A percentile compares a stretch with the other conserved stretches of the same genome.
phyloP scores from a whole-genome alignment of 441 rosid species.

The Eugenia klotzschiana region DNA sequence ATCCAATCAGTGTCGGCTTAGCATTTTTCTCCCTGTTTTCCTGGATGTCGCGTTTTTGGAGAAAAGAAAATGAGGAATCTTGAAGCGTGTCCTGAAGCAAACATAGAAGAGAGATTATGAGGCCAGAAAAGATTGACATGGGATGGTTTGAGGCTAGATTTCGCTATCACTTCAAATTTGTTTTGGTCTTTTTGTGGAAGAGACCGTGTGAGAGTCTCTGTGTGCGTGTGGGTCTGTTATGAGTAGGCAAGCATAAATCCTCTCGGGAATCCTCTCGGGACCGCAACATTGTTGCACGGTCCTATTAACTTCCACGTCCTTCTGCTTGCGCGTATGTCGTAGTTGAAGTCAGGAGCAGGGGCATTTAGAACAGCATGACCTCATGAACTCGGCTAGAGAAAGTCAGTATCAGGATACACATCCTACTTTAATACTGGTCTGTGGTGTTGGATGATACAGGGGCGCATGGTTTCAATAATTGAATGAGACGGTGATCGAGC shows the following conservation, averaged over 20 bases:
- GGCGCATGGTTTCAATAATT: neutral
- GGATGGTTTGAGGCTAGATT: constrained; percentile 12
- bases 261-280: neutral
- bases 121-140: constrained; percentile 13
- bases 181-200: neutral
- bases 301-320: constrained; percentile 17
- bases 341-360: neutral
- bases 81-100: neutral
- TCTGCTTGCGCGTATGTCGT: neutral
- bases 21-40: neutral
- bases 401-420: neutral
- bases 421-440: neutral
- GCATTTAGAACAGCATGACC: neutral
- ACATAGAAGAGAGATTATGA: constrained; percentile 3
- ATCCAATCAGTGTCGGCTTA: neutral
- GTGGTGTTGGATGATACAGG: neutral
- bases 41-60: neutral
- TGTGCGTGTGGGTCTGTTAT: neutral
- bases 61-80: neutral
- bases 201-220: neutral
- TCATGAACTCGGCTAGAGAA: neutral
- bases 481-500: neutral
- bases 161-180: constrained; percentile 13
- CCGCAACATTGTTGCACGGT: constrained; percentile 16
- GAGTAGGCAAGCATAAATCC: no score